Base-by-base conservation (phyloP, 805 yeast genomes). In the Ascoidea asiatica region DNA sequence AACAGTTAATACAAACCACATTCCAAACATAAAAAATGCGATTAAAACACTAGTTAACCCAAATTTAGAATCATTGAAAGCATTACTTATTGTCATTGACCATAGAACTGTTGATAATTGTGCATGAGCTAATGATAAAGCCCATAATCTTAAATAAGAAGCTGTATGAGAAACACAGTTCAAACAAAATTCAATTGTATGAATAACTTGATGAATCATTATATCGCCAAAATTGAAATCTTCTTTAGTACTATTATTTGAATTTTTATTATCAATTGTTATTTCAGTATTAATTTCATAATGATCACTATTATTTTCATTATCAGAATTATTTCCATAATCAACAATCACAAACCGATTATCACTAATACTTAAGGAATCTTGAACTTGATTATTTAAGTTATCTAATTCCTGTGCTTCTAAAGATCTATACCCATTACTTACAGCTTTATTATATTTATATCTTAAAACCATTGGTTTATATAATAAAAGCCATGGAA, bases 161-260 rank as follows among this genome's bases (percentile, higher is more conserved):
- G 98, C 98, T 2, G 98, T 90, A 62, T 90, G 98, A n/a, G 96
- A 86, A 29, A 90, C 95, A 69, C 96, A 85, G 64, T 92, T 92
- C 58, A 90, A 72, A 59, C 98, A 90, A 66, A 92, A 90, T 69
- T 90, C 98, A 59, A 90, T 90, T 8, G 98, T 92, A 63, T 92
- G 97, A 54, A 90, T 90, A 20, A 90, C 95, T 65, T 90, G 98
- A 63, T 90, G 96, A 54, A 90, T 90, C 81, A 90, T 82, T 33
- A 92, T 77, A 56, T 90, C 98, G 41, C 97, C 97, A 59, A 90
- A 85, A 49, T 80, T 74, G 55, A 79, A 81, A 40, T 65, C 79
- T 37, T 68, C 75, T 41, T 68, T 75, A 17, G 66, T 76, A 36
- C 67, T 78, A 39, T 71, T 76, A 40, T 67, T 77, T 39, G 64